Conservation (phyloP, 371 early-diverging fungal species). For the Actinomortierella ambigua region DNA sequence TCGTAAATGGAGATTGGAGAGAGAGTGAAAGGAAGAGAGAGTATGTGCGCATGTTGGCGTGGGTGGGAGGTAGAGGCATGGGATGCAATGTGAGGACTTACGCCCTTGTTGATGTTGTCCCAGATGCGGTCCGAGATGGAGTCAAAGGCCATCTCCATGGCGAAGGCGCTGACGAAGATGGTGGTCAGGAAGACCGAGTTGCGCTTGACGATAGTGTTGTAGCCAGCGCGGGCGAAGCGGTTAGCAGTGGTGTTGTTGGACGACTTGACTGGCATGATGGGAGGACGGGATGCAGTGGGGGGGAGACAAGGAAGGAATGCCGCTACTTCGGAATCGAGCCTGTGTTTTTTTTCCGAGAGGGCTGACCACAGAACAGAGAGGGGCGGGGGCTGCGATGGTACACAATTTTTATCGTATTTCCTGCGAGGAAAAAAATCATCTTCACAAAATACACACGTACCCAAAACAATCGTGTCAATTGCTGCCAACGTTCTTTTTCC, state of each 20-base stretch:
- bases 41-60: neutral
- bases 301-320: too few relatives aligned
- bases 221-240: constrained; percentile 54
- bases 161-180: constrained; percentile 81
- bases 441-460: too few relatives aligned
- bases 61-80: too few relatives aligned
- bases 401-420: too few relatives aligned
- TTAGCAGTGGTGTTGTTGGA: constrained; percentile 47
- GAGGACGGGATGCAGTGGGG: neutral
- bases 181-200: constrained; percentile 75
- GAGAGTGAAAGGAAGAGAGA: constrained; percentile 8
- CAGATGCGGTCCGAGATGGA: constrained; percentile 68
- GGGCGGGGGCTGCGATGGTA: too few relatives aligned
- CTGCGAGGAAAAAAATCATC: too few relatives aligned
- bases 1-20: constrained; percentile 1
- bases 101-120: constrained; percentile 85
- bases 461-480: too few relatives aligned
- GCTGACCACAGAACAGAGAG: too few relatives aligned
- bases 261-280: constrained; percentile 46
- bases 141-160: constrained; percentile 81
- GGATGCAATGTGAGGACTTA: constrained; percentile 52
- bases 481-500: too few relatives aligned
- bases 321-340: too few relatives aligned
- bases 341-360: too few relatives aligned
- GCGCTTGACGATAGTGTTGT: constrained; percentile 73